Percentiles rank a stretch among this genome's conserved stretches.
These are phyloP conservation scores for Hyaloscypha finlandica DNA, from an alignment of 495 filamentous ascomycete genomes.

Conservation along the genomic window DNA sequence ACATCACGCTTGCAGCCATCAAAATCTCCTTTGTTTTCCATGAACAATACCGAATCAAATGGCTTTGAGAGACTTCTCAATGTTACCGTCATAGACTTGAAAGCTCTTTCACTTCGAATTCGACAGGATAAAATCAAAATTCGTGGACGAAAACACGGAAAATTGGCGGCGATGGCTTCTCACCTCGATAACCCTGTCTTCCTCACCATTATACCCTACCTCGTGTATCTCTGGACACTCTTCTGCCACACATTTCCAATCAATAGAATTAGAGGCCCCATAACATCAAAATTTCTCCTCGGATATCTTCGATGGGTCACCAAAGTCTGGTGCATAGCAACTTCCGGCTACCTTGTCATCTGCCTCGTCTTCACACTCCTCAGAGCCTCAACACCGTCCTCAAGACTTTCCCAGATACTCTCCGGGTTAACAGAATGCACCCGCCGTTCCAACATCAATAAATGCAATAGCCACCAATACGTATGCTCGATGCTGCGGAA, in stretches of 20 bases:
- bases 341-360: background rate
- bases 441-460: background rate
- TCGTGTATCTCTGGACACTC: background rate
- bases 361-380: background rate
- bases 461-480: background rate
- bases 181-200: background rate
- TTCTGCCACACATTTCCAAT: background rate
- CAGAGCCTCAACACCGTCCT: background rate
- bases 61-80: background rate
- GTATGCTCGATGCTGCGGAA: background rate
- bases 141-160: background rate
- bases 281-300: background rate
- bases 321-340: background rate
- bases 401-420: background rate
- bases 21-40: background rate
- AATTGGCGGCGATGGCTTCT: background rate
- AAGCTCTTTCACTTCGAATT: background rate
- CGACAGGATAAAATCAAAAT: background rate
- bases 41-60: background rate
- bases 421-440: background rate
- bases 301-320: background rate
- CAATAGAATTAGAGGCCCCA: background rate
- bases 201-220: background rate
- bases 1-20: background rate
- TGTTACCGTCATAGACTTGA: background rate